These are phyloP conservation scores for Guadua angustifolia DNA, from an alignment of 176 grass and related monocot genomes.

Conservation along the genomic window DNA sequence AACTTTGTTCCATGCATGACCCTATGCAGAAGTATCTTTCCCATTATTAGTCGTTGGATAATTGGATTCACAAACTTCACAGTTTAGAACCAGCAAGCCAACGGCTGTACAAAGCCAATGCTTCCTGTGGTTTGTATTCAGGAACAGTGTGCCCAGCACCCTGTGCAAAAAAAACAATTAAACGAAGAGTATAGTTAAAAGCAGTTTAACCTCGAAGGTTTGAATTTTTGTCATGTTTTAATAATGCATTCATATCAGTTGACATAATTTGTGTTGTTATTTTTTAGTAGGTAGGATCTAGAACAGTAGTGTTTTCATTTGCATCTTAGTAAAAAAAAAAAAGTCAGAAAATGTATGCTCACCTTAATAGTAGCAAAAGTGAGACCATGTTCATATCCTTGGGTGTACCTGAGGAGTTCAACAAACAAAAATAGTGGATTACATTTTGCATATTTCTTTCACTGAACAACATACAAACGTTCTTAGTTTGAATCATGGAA, in stretches of 20 bases:
- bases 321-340: too few species aligned
- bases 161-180: conserved; percentile 34
- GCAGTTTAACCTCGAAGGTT: neutral
- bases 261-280: neutral
- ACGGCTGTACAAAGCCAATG: conserved; percentile 77
- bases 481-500: neutral
- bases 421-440: neutral
- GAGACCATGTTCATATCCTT: conserved; percentile 76
- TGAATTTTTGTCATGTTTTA: neutral
- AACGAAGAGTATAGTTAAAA: neutral
- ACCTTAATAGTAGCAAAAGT: conserved; percentile 96
- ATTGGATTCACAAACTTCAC: conserved; percentile 36
- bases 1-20: conserved; percentile 16
- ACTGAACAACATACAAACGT: neutral
- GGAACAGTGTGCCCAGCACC: conserved; percentile 90
- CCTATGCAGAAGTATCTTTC: conserved; percentile 35
- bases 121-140: conserved; percentile 87
- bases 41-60: conserved; percentile 22
- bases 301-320: neutral
- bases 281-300: neutral
- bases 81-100: conserved; percentile 66
- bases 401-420: conserved; percentile 70
- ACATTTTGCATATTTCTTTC: neutral
- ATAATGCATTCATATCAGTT: neutral
- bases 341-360: conserved; percentile 27